Conservation (phyloP, 2,329 filamentous ascomycete species). For the Aspergillus fumigatus region DNA sequence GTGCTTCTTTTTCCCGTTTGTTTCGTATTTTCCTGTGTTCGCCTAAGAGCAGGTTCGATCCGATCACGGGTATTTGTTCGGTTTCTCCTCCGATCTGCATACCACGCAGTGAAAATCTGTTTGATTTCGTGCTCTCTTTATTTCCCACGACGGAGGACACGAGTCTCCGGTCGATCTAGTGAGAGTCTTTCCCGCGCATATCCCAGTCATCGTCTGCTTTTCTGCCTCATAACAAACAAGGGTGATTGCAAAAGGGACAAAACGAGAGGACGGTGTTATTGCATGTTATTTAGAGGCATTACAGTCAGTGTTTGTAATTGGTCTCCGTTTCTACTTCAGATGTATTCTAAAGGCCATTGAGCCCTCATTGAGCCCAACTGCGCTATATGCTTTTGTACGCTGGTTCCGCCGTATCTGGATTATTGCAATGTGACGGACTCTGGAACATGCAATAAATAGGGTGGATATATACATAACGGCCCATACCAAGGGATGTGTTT, state of each 20-base stretch:
- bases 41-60: neutral
- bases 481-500: neutral
- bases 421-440: neutral
- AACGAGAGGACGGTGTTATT: neutral
- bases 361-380: neutral
- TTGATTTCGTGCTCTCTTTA: neutral
- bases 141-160: neutral
- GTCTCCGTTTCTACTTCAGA: neutral
- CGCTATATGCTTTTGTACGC: neutral
- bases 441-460: neutral
- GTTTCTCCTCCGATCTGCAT: neutral
- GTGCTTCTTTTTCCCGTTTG: constrained; percentile 1
- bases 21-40: neutral
- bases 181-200: neutral
- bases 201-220: neutral
- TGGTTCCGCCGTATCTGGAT: neutral
- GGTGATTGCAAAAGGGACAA: neutral
- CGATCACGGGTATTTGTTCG: neutral
- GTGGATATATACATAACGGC: neutral
- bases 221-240: neutral
- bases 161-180: neutral
- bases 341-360: neutral
- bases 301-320: neutral
- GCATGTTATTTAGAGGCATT: neutral
- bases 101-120: neutral